phyloP scores from a whole-genome alignment of 768 basidiomycete species.

The Cubamyces lactineus region DNA sequence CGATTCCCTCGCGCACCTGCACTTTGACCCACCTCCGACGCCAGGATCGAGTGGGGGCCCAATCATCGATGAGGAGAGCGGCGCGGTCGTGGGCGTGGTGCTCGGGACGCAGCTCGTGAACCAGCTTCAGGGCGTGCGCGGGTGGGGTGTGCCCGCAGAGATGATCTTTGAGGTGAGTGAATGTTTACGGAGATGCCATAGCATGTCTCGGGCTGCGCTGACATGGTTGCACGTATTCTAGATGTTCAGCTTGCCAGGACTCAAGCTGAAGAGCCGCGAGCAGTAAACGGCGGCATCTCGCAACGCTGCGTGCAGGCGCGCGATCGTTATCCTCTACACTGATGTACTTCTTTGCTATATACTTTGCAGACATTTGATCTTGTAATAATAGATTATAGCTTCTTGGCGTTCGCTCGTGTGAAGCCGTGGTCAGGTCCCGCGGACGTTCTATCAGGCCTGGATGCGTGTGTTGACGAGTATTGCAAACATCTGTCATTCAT shows the following conservation, averaged over 20 bases:
- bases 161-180: conserved; percentile 59
- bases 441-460: too few relatives aligned
- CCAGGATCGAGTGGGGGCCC: conserved; percentile 74
- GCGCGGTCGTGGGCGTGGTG: conserved; percentile 67
- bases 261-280: conserved; percentile 32
- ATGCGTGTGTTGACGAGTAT: too few relatives aligned
- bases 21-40: conserved; percentile 57
- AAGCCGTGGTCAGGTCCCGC: too few relatives aligned
- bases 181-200: neutral
- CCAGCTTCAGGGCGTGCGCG: conserved; percentile 53
- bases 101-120: conserved; percentile 63
- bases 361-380: too few relatives aligned
- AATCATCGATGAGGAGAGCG: conserved; percentile 60
- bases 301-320: too few relatives aligned
- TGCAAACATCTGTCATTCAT: too few relatives aligned
- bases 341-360: too few relatives aligned
- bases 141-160: conserved; percentile 68
- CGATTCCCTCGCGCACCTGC: conserved; percentile 60
- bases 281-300: neutral
- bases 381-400: too few relatives aligned
- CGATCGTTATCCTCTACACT: too few relatives aligned
- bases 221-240: conserved; percentile 23
- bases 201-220: neutral
- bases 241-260: conserved; percentile 60
- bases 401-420: too few relatives aligned